Evolutionary conservation across 805 yeast species (phyloP).

Genomic region (Saturnispora bothae): DNA sequence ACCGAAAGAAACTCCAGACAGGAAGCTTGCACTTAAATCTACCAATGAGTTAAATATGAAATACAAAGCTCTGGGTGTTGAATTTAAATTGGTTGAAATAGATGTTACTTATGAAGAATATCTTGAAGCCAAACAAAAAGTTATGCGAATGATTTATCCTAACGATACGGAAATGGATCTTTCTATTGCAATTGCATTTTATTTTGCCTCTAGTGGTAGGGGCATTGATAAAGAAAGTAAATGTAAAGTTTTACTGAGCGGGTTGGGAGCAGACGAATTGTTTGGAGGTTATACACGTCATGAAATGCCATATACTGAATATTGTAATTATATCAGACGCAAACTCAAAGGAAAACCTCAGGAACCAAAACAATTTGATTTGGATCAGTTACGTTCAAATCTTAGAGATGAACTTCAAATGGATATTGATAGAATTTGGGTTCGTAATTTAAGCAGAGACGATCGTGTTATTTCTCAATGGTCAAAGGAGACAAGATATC

Average conservation of each 20-base stretch:
- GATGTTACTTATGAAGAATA: constrained; percentile 67
- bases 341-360: constrained; percentile 16
- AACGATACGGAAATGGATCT: constrained; percentile 88
- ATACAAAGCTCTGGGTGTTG: constrained; percentile 28
- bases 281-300: constrained; percentile 95
- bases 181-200: constrained; percentile 91
- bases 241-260: constrained; percentile 72
- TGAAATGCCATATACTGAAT: constrained; percentile 35
- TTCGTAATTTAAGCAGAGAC: constrained; percentile 80
- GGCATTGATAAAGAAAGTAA: constrained; percentile 29
- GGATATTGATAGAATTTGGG: constrained; percentile 68
- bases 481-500: constrained; percentile 88
- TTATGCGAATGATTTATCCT: constrained; percentile 67
- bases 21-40: constrained; percentile 61
- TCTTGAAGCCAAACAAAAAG: constrained; percentile 37
- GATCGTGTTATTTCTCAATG: constrained; percentile 78
- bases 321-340: constrained; percentile 19
- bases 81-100: constrained; percentile 51
- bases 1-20: constrained; percentile 74
- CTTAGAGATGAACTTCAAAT: constrained; percentile 50
- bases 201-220: constrained; percentile 67
- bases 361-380: constrained; percentile 13
- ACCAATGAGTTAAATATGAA: constrained; percentile 38
- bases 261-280: constrained; percentile 94
- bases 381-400: constrained; percentile 23